Percentiles rank a stretch among this genome's conserved stretches.
Conservation (phyloP, 2,329 filamentous ascomycete species). For the Venturia oleaginea region DNA sequence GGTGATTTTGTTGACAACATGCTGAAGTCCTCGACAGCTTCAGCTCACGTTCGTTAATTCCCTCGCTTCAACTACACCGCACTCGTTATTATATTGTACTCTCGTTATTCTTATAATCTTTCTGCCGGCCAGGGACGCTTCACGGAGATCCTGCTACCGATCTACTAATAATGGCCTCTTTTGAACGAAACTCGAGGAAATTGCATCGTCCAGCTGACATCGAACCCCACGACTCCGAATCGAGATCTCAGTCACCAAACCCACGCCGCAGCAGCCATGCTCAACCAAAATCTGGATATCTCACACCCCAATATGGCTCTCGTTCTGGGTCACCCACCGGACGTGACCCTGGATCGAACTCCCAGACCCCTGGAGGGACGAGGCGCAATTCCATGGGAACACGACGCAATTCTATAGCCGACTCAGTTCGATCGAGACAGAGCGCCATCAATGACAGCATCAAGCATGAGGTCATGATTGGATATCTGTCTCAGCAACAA, state of each 20-base stretch:
- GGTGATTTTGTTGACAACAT: background rate
- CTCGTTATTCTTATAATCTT: background rate
- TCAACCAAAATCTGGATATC: background rate
- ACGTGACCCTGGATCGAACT: background rate
- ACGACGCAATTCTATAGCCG: constrained; percentile 15
- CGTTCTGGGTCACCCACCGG: background rate
- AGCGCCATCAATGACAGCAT: constrained; percentile 49
- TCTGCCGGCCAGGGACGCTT: background rate
- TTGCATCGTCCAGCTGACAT: background rate
- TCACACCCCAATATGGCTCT: background rate
- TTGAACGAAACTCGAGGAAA: background rate
- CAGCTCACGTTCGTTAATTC: background rate
- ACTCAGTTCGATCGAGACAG: constrained; percentile 12
- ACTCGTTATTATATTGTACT: background rate
- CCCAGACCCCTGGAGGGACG: background rate
- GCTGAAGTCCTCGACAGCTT: background rate
- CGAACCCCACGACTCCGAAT: background rate
- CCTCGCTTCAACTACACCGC: background rate
- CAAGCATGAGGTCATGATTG: constrained; percentile 76
- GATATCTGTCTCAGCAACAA: constrained; percentile 73
- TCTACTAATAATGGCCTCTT: background rate
- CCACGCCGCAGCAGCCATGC: background rate
- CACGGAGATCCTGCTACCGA: background rate
- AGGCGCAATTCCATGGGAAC: constrained; percentile 14
- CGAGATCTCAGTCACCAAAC: background rate